Evolutionary conservation across 495 filamentous ascomycete genomes (phyloP), one percentile per base, ranked within the genome.

Genomic region (Daldinia decipiens): DNA sequence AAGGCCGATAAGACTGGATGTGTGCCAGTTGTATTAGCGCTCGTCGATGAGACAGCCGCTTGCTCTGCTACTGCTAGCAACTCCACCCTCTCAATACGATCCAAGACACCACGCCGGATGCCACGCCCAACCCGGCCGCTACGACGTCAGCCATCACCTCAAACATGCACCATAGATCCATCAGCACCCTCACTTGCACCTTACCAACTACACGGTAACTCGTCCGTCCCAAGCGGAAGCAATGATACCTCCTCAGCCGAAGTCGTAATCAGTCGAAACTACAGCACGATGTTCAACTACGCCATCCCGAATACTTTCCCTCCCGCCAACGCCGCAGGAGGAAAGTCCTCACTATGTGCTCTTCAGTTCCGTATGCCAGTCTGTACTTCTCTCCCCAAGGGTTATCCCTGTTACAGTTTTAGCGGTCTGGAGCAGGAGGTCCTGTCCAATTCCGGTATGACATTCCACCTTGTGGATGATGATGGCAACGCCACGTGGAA

Each of bases 291-390:
- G 13, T 73, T 77, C 60, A 31, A 71, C 13, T 77, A 70, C 40
- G 43, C 11, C 24, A 71, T 77, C 29, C 64, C 74, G n/a, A 50
- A 54, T 13, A 63, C 64, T 27, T 73, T 74, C n/a, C 39, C 64
- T 40, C 21, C 52, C 29, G 34, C 54, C 3, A 26, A 40, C 24
- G 0, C 52, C 15, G 31, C 52, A 15, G 45, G 40, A 15, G 45
- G 40, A 2, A 40, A 64, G 4, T 50, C 52, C 21, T 53, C 72
- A 2, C 55, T 72, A 17, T 77, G 74, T 38, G 74, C 74, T 45
- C 64, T 77, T 11, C 72, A 77, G 31, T 77, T 77, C 61, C 74
- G 74, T 34, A 73, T 77, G 72, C 74, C 74, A 2, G 67, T 71
- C 24, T 77, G 74, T 59, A 62, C 67, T 11, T 43, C 68, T 27